phyloP scores from a whole-genome alignment of 2,329 filamentous ascomycete genomes.

The Pyrenophora teres region DNA sequence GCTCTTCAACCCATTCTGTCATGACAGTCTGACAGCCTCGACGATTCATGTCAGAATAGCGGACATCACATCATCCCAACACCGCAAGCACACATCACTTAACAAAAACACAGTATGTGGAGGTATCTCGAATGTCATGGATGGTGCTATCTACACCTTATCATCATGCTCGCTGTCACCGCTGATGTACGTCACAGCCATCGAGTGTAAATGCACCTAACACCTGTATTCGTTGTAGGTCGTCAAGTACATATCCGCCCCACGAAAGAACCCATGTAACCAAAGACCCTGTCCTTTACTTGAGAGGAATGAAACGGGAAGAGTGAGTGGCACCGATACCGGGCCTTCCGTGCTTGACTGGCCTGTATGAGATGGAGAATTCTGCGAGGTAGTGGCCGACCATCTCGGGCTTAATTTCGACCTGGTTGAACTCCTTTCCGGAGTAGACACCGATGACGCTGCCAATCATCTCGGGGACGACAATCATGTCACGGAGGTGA shows the following conservation, averaged over 20 bases:
- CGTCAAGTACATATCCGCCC: conserved; percentile 48
- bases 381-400: conserved; percentile 99
- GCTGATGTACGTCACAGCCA: conserved; percentile 41
- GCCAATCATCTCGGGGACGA: conserved; percentile 99
- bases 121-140: conserved; percentile 40
- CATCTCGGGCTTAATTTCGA: conserved; percentile 99
- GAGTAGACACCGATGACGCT: conserved; percentile 99
- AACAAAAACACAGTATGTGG: conserved; percentile 11
- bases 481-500: conserved; percentile 99
- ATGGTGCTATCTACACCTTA: conserved; percentile 39
- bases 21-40: not conserved
- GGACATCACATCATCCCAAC: not conserved
- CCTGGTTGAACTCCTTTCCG: conserved; percentile 99
- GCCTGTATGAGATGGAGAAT: conserved; percentile 99
- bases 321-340: conserved; percentile 99
- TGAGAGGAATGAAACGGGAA: conserved; percentile 99
- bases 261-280: conserved; percentile 48
- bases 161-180: conserved; percentile 36
- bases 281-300: conserved; percentile 66
- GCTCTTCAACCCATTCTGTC: too few relatives aligned
- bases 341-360: conserved; percentile 99
- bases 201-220: conserved; percentile 46
- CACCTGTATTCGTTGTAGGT: conserved; percentile 47
- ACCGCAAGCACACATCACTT: not conserved
- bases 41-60: not conserved